These are phyloP conservation scores for Marasmius fiardii DNA, from an alignment of 1,284 basidiomycete species.

Conservation along the genomic window DNA sequence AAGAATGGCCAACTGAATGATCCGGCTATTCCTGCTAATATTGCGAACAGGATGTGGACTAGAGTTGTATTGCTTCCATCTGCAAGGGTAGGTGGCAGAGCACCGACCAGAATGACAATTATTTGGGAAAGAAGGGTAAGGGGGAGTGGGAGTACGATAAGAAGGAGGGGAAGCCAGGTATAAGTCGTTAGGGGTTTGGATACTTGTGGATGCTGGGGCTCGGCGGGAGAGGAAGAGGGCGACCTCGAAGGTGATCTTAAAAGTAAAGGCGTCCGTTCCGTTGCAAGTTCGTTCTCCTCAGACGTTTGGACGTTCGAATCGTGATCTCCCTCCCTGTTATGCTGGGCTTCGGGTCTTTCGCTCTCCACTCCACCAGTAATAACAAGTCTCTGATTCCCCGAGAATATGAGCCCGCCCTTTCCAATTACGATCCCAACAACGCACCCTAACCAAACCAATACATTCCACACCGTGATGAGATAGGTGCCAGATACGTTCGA, in stretches of 20 bases:
- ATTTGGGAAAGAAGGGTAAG: constrained; percentile 58
- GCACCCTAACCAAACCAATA: constrained; percentile 45
- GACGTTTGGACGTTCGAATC: background rate
- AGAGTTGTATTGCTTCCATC: constrained; percentile 55
- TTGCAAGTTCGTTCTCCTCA: constrained; percentile 18
- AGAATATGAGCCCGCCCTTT: constrained; percentile 18
- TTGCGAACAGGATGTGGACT: constrained; percentile 35
- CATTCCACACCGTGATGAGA: constrained; percentile 55
- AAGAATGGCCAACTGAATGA: constrained; percentile 22
- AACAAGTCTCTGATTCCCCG: background rate
- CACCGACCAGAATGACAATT: constrained; percentile 43
- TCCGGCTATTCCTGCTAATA: constrained; percentile 1
- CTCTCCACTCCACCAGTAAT: constrained; percentile 4
- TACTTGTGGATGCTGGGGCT: constrained; percentile 21
- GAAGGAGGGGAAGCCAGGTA: constrained; percentile 64
- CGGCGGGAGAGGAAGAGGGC: constrained; percentile 12
- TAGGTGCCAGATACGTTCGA: constrained; percentile 52
- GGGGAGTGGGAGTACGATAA: constrained; percentile 55
- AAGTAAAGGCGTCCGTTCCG: constrained; percentile 50
- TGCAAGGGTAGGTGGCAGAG: constrained; percentile 55
- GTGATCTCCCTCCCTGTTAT: constrained; percentile 19
- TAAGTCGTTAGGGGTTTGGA: constrained; percentile 37
- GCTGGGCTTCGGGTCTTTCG: constrained; percentile 11
- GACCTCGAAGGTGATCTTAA: constrained; percentile 15
- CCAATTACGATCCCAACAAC: constrained; percentile 30